Percentiles rank a stretch among this genome's conserved stretches.
phyloP scores from a whole-genome alignment of 2,329 filamentous ascomycete species.

The Ophiostoma australiae region DNA sequence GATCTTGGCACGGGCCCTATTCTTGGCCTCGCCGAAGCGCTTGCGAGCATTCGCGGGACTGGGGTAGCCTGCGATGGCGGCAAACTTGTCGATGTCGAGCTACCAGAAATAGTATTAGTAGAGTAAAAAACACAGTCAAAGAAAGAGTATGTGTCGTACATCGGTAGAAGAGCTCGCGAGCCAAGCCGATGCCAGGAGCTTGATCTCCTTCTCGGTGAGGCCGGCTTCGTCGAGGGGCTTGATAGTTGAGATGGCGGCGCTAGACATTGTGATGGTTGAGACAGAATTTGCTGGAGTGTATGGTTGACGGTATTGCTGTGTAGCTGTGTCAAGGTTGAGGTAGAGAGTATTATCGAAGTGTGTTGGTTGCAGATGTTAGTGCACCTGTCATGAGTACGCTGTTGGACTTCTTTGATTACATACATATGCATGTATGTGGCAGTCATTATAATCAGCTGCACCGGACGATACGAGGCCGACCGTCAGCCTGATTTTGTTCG shows the following conservation, averaged over 20 bases:
- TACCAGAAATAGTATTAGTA: slow-evolving; percentile 6
- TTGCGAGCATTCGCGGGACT: slow-evolving; percentile 34
- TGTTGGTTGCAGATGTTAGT: too few relatives aligned
- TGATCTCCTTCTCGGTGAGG: slow-evolving; percentile 21
- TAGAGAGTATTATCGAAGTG: too few relatives aligned
- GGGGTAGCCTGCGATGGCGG: slow-evolving; percentile 24
- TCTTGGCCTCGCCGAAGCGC: slow-evolving; percentile 57
- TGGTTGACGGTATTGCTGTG: background rate
- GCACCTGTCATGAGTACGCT: too few relatives aligned
- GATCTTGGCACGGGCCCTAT: slow-evolving; percentile 37
- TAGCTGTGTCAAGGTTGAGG: background rate
- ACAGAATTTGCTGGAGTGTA: background rate
- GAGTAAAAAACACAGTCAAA: background rate
- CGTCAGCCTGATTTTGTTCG: too few relatives aligned
- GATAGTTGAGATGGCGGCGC: background rate
- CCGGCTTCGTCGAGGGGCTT: slow-evolving; percentile 18
- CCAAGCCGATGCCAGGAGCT: slow-evolving; percentile 23
- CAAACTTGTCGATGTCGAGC: slow-evolving; percentile 27
- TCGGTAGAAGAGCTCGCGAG: slow-evolving; percentile 16
- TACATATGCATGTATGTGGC: too few relatives aligned
- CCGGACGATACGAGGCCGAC: too few relatives aligned
- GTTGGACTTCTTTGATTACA: too few relatives aligned
- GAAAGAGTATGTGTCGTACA: background rate
- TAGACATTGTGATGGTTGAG: background rate
- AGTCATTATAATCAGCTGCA: too few relatives aligned